Evolutionary conservation across 345 rosid species (phyloP).

Genomic region (Syzygium jambos): DNA sequence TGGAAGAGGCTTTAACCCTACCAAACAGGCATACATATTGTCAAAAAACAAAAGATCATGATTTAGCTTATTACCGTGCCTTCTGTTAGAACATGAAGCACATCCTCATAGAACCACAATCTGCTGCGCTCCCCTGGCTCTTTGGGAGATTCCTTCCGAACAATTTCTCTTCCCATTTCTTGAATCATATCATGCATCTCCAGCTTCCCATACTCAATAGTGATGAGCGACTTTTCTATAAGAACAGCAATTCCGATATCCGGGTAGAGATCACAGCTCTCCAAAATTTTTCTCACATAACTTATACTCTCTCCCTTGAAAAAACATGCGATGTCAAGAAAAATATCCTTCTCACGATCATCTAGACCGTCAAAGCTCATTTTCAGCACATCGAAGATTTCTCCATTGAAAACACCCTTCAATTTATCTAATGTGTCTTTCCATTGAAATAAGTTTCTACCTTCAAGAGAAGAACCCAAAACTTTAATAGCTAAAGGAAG

Average conservation of each 20-base stretch:
- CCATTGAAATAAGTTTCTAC: constrained; percentile 1
- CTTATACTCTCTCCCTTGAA: not conserved
- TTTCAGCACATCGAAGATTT: not conserved
- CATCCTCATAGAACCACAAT: not conserved
- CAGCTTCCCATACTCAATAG: not conserved
- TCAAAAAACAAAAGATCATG: not conserved
- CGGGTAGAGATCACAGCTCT: not conserved
- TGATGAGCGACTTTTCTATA: not conserved
- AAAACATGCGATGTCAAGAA: not conserved
- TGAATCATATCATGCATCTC: constrained; percentile 15
- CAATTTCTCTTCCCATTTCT: constrained; percentile 20
- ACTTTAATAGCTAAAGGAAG: constrained; percentile 8
- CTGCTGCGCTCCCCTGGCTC: constrained; percentile 6
- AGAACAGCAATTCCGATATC: not conserved
- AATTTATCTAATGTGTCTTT: not conserved
- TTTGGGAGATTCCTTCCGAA: constrained; percentile 5
- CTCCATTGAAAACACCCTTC: not conserved
- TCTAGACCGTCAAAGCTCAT: not conserved
- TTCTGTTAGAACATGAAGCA: not conserved
- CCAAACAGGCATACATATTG: not conserved
- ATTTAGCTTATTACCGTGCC: not conserved
- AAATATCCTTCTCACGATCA: not conserved
- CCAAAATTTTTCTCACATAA: not conserved
- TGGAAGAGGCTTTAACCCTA: not conserved
- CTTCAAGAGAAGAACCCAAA: constrained; percentile 1